Evolutionary conservation across 176 grass and related monocot genomes (phyloP).

Genomic region (Cymbopogon citratus): DNA sequence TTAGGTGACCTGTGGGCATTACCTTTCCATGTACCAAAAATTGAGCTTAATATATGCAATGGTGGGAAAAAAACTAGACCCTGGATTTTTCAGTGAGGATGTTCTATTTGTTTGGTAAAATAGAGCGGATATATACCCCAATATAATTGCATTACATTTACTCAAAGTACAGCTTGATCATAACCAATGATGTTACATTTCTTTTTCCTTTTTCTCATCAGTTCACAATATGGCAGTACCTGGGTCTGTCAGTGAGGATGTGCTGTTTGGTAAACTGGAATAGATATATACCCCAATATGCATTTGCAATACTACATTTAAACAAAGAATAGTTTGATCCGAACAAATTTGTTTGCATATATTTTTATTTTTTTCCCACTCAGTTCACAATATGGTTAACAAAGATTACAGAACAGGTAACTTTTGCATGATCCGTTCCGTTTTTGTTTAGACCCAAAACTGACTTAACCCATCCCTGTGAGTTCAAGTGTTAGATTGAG

Average conservation of each 20-base stretch:
- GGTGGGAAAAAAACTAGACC: background rate
- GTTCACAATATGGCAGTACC: constrained; percentile 16
- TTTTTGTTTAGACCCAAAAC: background rate
- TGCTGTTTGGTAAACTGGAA: background rate
- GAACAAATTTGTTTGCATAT: background rate
- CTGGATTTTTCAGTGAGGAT: background rate
- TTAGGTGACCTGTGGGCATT: constrained; percentile 11
- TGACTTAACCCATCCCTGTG: background rate
- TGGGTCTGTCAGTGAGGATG: background rate
- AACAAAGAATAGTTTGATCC: background rate
- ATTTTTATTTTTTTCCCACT: background rate
- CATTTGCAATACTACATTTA: background rate
- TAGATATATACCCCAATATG: background rate
- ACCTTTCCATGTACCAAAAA: constrained; percentile 11
- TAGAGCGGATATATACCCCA: background rate
- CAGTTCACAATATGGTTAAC: constrained; percentile 12
- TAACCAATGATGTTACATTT: background rate
- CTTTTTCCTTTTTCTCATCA: background rate
- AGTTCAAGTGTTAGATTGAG: background rate
- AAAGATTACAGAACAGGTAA: background rate
- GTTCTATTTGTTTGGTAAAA: background rate
- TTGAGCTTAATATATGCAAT: constrained; percentile 1
- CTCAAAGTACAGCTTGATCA: background rate
- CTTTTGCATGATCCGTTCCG: background rate
- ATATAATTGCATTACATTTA: background rate